Evolutionary conservation across 1,284 basidiomycete species (phyloP), one percentile per base, ranked within the genome.

Genomic region (Gastroboletus turbinatus): DNA sequence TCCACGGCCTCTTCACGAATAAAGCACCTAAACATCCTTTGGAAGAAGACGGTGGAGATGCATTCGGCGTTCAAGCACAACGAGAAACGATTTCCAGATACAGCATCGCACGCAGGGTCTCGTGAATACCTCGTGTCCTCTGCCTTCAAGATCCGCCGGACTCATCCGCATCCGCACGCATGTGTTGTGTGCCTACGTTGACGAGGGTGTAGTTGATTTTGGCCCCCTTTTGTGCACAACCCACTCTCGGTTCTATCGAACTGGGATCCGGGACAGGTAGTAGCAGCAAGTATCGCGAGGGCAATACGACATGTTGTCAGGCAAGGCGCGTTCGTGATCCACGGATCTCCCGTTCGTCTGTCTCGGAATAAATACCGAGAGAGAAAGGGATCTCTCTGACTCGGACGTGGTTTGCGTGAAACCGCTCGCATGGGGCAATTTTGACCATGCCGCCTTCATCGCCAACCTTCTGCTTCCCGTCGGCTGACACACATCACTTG

Each of bases 391-490:
- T 33, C 14, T 16, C 14, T 47, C 4, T 17, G 36, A 47, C 11
- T 47, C 23, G 38, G 17, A 46, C 3, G 23, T 21, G 13, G 29
- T 14, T 33, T 19, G 13, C 32, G 14, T 21, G 13, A 46, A 33
- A 5, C 14, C 29, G 19, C 19, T 21, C 19, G 13, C 8, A 21
- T 46, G 27, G 13, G 11, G n/a, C 9, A 10, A 36, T 4, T 3
- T 9, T 36, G 16, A 44, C 42, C 16, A 25, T 42, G 40, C 14
- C 14, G 16, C 40, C 40, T 25, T 25, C 23, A 11, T 32, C 13
- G 30, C 13, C 30, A 4, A 13, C 2, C 43, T n/a, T n/a, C 25
- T 43, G 42, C 32, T 13, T 27, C 17, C 25, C 5, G 57, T 77
- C 13, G 32, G 32, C 32, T 16, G 32, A 33, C 32, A 33, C 32